Percentiles rank a stretch among this genome's conserved stretches.
phyloP scores from a whole-genome alignment of 345 rosid species.

The Aquilaria yunnanensis region DNA sequence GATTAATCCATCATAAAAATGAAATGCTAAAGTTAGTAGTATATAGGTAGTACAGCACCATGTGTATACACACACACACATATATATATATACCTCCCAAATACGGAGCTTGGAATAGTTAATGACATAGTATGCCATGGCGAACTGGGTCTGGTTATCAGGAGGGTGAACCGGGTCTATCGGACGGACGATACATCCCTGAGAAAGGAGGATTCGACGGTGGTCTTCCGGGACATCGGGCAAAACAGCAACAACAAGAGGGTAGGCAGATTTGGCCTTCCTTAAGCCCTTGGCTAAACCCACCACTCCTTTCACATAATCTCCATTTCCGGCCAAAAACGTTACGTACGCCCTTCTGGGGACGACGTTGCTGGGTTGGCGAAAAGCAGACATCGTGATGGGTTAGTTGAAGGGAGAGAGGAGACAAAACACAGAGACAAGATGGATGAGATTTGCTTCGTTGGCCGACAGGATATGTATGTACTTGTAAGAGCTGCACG shows the following conservation, averaged over 20 bases:
- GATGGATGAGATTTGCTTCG: too few species aligned
- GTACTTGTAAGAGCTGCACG: too few species aligned
- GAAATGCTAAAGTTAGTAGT: too few species aligned
- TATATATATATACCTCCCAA: conserved; percentile 55
- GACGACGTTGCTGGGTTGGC: too few species aligned
- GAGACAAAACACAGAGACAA: too few species aligned
- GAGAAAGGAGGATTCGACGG: conserved; percentile 39
- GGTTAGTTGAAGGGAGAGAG: too few species aligned
- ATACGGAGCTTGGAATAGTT: conserved; percentile 77
- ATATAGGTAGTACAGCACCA: too few species aligned
- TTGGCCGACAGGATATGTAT: too few species aligned
- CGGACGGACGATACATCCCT: conserved; percentile 52
- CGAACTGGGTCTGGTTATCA: conserved; percentile 38
- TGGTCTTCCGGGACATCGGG: conserved; percentile 66
- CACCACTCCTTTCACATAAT: conserved; percentile 62
- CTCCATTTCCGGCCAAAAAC: conserved; percentile 56
- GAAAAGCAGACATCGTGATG: too few species aligned
- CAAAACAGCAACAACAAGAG: conserved; percentile 58
- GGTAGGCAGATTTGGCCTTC: conserved; percentile 39
- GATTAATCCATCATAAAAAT: not conserved
- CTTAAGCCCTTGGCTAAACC: conserved; percentile 67
- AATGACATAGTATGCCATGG: conserved; percentile 69
- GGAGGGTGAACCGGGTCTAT: conserved; percentile 56
- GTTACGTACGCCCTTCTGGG: conserved; percentile 39
- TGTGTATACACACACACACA: too few species aligned